Evolutionary conservation across 805 yeast genomes (phyloP).

Genomic region (Kregervanrija fluxuum): DNA sequence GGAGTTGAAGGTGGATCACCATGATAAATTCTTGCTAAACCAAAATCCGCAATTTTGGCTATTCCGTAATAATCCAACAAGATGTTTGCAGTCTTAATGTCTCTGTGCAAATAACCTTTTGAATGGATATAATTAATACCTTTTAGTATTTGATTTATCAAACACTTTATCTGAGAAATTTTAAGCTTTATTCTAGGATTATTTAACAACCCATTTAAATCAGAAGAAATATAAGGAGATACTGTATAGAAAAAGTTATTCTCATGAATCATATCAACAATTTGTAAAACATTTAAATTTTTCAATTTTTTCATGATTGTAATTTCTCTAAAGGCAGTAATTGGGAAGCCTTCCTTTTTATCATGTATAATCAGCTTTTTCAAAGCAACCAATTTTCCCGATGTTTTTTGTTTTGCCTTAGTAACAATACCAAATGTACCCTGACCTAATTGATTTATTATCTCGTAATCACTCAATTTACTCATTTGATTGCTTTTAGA

Average conservation of each 20-base stretch:
- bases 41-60: conserved; percentile 91
- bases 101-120: conserved; percentile 65
- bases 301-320: conserved; percentile 64
- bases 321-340: conserved; percentile 92
- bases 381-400: conserved; percentile 68
- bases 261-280: conserved; percentile 72
- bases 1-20: conserved; percentile 29
- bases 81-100: conserved; percentile 94
- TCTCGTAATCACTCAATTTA: conserved; percentile 24
- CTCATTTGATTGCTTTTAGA: conserved; percentile 23
- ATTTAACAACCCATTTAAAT: conserved; percentile 81
- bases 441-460: conserved; percentile 52
- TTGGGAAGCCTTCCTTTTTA: conserved; percentile 79
- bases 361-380: conserved; percentile 77
- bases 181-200: conserved; percentile 61
- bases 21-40: conserved; percentile 63
- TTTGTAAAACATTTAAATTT: conserved; percentile 67
- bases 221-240: conserved; percentile 87
- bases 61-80: conserved; percentile 69
- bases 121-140: conserved; percentile 81
- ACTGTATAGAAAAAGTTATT: conserved; percentile 65
- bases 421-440: conserved; percentile 90
- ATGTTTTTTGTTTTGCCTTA: conserved; percentile 55
- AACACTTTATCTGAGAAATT: conserved; percentile 70
- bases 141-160: conserved; percentile 66